phyloP scores from a whole-genome alignment of 768 basidiomycete species.

The Suillus weaverae region DNA sequence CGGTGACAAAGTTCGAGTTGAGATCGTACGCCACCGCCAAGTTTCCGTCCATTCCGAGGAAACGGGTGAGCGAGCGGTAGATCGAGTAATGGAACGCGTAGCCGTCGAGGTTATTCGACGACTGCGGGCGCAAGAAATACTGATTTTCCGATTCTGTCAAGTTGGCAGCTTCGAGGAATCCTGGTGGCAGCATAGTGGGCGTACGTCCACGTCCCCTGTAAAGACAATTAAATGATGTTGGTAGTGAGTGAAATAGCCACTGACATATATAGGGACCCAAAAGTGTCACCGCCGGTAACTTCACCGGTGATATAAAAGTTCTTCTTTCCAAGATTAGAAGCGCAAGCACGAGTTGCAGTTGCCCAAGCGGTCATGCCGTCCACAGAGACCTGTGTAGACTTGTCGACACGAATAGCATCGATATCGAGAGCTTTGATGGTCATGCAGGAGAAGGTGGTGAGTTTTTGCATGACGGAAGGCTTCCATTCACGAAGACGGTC shows the following conservation, averaged over 20 bases:
- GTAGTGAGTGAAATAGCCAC: constrained; percentile 25
- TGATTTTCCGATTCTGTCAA: constrained; percentile 58
- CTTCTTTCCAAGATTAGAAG: constrained; percentile 65
- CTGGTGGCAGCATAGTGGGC: constrained; percentile 63
- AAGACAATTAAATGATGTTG: constrained; percentile 3
- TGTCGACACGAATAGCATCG: constrained; percentile 94
- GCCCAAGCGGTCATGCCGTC: constrained; percentile 80
- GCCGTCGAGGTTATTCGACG: constrained; percentile 64
- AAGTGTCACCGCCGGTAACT: constrained; percentile 91
- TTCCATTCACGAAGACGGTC: constrained; percentile 95
- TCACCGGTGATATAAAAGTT: constrained; percentile 94
- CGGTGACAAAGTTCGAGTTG: constrained; percentile 77
- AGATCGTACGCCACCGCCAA: constrained; percentile 87
- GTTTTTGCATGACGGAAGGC: constrained; percentile 72
- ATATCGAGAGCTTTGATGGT: constrained; percentile 85
- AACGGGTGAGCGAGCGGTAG: constrained; percentile 82
- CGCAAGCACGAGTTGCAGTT: constrained; percentile 71
- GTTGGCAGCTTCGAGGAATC: constrained; percentile 70
- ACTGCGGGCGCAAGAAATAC: constrained; percentile 76
- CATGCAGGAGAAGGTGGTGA: constrained; percentile 81
- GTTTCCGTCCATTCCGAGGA: constrained; percentile 96
- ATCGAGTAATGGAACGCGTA: constrained; percentile 94
- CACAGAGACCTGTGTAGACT: constrained; percentile 88
- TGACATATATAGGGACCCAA: constrained; percentile 83
- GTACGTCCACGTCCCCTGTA: constrained; percentile 86